Base-by-base conservation (phyloP, 2,329 filamentous ascomycete genomes). In the Neospermospora avenae region DNA sequence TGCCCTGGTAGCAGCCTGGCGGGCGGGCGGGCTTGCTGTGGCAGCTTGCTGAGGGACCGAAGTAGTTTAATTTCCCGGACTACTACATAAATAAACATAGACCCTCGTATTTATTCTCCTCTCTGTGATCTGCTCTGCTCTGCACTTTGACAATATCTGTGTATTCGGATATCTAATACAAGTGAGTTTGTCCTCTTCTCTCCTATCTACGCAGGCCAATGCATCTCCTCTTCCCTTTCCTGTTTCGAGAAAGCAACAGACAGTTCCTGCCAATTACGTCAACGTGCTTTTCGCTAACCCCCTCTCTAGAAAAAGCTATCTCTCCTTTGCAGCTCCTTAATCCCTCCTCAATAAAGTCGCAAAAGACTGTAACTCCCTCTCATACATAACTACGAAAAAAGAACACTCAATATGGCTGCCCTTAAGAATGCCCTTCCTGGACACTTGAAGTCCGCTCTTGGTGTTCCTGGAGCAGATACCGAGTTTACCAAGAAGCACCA, bases 371-470 rank as follows among this genome's bases (percentile, higher is more conserved):
- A 56, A 44, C 34, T 51, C 39, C 18, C 16, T 39, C 39, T 39
- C 20, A 34, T 35, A 45, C 16, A 22, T 16, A 39, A 46, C 14
- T 42, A 46, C 59, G 48, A 60, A 39, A 48, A 20, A 42, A 37
- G 13, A 37, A 13, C n/a, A n/a, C 35, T 44, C 55, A 52, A 56
- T 44, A 93, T 93, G 89, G 86, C 89, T 66, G 81, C 80, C 69
- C 79, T 86, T 70, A 91, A 85, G 80, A 86, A 84, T 77, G 89
- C 90, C 66, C 80, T 97, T 70, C 91, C 93, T 66, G 82, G 89
- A 45, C 93, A 96, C 81, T 83, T 97, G 71, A 93, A 91, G 61
- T 58, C 73, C 34, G 69, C 67, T 48, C 64, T 72, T 20, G 73
- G 72, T 31, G 49, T n/a, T 31, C 20, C 31, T 35, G 45, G 16